Conservation (phyloP, 768 basidiomycete species). For the Termitomyces titanicus region DNA sequence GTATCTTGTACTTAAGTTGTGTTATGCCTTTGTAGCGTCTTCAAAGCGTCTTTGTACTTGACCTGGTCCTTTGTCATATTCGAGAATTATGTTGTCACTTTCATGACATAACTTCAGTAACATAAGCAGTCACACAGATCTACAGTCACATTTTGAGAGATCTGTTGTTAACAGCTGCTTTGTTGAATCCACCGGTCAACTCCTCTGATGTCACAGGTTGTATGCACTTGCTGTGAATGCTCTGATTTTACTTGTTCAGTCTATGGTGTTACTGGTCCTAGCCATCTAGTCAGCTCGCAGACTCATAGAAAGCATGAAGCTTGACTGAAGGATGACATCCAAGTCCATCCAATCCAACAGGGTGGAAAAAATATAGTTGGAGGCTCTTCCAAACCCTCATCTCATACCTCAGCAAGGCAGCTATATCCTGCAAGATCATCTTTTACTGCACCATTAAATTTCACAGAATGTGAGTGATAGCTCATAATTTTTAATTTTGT, state of each 20-base stretch:
- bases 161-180: too few species aligned
- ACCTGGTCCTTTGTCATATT: not conserved
- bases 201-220: too few species aligned
- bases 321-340: not conserved
- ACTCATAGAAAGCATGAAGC: too few species aligned
- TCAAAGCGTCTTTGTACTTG: not conserved
- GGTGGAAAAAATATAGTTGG: not conserved
- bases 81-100: not conserved
- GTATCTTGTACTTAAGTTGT: too few species aligned
- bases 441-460: not conserved
- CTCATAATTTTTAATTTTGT: not conserved
- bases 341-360: not conserved
- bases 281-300: too few species aligned
- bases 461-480: not conserved
- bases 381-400: too few species aligned
- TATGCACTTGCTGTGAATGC: too few species aligned
- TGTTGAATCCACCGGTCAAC: not conserved
- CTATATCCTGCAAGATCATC: not conserved
- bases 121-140: not conserved
- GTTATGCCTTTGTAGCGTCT: too few species aligned
- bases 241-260: too few species aligned
- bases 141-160: not conserved
- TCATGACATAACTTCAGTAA: too few species aligned
- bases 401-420: too few species aligned
- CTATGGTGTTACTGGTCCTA: too few species aligned